These are phyloP conservation scores for Heterobasidion annosum DNA, from an alignment of 1,284 basidiomycete genomes.

Conservation along the genomic window DNA sequence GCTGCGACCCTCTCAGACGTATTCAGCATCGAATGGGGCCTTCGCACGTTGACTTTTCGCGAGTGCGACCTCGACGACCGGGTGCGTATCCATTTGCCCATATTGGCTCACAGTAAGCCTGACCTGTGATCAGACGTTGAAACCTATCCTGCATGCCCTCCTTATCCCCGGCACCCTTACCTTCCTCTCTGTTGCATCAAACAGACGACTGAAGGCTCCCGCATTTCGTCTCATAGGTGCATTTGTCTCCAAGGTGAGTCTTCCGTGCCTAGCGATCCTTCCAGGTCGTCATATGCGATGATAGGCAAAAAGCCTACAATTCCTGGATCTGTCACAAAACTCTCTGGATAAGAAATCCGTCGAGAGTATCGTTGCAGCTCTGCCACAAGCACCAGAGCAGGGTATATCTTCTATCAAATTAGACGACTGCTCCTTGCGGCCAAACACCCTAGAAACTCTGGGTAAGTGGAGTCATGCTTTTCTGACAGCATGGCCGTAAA, in stretches of 20 bases:
- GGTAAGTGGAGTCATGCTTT: slow-evolving; percentile 36
- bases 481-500: background rate
- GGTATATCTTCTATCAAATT: slow-evolving; percentile 72
- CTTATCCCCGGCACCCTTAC: slow-evolving; percentile 79
- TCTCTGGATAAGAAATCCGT: slow-evolving; percentile 76
- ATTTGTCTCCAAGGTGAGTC: slow-evolving; percentile 63
- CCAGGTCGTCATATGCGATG: background rate
- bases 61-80: slow-evolving; percentile 77
- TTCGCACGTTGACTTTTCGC: slow-evolving; percentile 74
- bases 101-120: background rate
- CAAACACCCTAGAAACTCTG: slow-evolving; percentile 66
- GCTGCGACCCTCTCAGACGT: slow-evolving; percentile 83
- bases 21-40: slow-evolving; percentile 83
- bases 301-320: slow-evolving; percentile 69
- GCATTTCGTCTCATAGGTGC: slow-evolving; percentile 81
- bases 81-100: slow-evolving; percentile 30
- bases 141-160: slow-evolving; percentile 86
- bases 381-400: slow-evolving; percentile 43
- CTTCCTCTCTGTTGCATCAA: slow-evolving; percentile 82
- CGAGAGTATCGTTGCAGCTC: slow-evolving; percentile 73
- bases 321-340: slow-evolving; percentile 88
- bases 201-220: slow-evolving; percentile 68
- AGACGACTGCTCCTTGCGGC: slow-evolving; percentile 74
- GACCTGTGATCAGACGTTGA: slow-evolving; percentile 50
- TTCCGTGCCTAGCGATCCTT: background rate